Conservation (phyloP, 441 rosid species). For the Erodium trifolium region DNA sequence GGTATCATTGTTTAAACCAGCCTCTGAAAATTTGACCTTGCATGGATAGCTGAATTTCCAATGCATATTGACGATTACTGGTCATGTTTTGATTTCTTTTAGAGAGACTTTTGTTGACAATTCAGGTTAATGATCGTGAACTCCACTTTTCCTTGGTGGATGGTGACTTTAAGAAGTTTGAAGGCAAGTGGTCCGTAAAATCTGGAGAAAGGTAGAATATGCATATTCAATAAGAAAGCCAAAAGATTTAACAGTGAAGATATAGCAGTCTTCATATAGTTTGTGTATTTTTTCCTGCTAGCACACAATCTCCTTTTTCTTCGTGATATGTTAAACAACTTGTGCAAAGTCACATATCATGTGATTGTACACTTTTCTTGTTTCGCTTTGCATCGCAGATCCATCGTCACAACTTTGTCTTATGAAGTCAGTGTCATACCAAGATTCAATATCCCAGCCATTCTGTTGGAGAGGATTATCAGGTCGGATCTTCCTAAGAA, state of each 20-base stretch:
- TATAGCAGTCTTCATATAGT: neutral
- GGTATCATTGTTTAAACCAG: neutral
- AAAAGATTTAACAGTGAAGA: constrained; percentile 8
- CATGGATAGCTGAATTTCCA: neutral
- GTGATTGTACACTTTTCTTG: neutral
- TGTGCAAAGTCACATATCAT: neutral
- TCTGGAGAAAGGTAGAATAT: constrained; percentile 56
- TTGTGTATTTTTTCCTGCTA: neutral
- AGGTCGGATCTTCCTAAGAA: constrained; percentile 92
- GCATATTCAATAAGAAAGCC: constrained; percentile 10
- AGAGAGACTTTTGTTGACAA: constrained; percentile 5
- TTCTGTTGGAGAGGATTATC: constrained; percentile 87
- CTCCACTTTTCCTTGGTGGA: constrained; percentile 91
- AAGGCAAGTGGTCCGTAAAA: constrained; percentile 86
- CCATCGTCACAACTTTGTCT: constrained; percentile 48
- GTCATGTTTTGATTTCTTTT: neutral
- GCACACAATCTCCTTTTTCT: neutral
- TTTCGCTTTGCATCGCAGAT: constrained; percentile 32
- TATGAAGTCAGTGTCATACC: constrained; percentile 90
- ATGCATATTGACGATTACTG: neutral
- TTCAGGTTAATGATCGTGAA: constrained; percentile 59
- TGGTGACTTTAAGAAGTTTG: constrained; percentile 97
- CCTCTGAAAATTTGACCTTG: neutral
- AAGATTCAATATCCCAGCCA: constrained; percentile 85
- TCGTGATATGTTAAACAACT: neutral